These are phyloP conservation scores for Mycena leptocephala DNA, from an alignment of 768 basidiomycete genomes.

Conservation along the genomic window DNA sequence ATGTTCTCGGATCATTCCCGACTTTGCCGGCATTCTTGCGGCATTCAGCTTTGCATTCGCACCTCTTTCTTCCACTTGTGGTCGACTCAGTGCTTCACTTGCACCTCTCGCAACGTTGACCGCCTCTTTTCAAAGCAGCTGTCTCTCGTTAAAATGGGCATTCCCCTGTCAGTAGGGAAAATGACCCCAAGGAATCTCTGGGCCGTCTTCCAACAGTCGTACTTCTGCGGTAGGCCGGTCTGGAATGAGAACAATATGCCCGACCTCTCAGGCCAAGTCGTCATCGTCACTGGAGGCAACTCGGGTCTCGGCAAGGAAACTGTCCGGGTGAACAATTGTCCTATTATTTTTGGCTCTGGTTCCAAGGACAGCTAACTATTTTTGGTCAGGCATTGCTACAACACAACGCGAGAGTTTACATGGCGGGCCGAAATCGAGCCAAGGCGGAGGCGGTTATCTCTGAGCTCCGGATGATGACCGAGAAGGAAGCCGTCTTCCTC, in stretches of 20 bases:
- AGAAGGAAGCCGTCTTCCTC: constrained; percentile 3
- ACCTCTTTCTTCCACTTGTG: too few species aligned
- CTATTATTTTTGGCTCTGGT: too few species aligned
- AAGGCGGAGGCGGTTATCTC: constrained; percentile 14
- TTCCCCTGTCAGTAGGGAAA: neutral
- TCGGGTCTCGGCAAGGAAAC: constrained; percentile 14
- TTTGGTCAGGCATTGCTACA: constrained; percentile 18
- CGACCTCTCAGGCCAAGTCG: constrained; percentile 8
- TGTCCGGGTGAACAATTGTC: neutral
- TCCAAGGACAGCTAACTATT: too few species aligned
- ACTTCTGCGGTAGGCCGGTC: constrained; percentile 6
- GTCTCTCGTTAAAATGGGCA: neutral
- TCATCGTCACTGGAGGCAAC: constrained; percentile 16
- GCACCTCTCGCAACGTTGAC: too few species aligned
- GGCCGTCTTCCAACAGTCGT: constrained; percentile 2
- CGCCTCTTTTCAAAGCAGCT: too few species aligned
- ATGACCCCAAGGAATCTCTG: constrained; percentile 1
- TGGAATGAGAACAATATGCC: constrained; percentile 16
- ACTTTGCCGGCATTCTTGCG: too few species aligned
- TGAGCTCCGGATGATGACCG: neutral
- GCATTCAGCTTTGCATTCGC: too few species aligned
- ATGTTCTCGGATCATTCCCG: too few species aligned
- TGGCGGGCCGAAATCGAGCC: constrained; percentile 1
- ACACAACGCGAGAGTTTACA: constrained; percentile 22
- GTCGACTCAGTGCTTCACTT: too few species aligned